A percentile compares a stretch with the other conserved stretches of the same genome.
phyloP scores from a whole-genome alignment of 164 flowering plant species.

The Chimonanthus salicifolius region DNA sequence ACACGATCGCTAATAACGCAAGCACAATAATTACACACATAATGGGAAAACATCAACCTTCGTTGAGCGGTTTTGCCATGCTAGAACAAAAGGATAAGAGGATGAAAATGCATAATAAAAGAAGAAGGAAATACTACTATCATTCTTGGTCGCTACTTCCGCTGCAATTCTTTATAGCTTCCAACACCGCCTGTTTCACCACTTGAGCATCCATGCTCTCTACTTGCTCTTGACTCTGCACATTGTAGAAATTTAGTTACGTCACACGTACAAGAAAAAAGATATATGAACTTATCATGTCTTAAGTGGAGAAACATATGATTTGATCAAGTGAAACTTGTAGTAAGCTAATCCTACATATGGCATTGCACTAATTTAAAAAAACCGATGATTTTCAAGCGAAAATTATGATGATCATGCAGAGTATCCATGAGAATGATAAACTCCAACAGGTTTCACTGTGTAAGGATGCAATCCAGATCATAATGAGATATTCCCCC shows the following conservation, averaged over 20 bases:
- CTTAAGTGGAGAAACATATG: not conserved
- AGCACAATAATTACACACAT: not conserved
- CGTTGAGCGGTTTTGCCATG: not conserved
- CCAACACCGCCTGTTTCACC: slow-evolving; percentile 52
- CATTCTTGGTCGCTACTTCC: slow-evolving; percentile 22
- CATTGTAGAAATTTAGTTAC: not conserved
- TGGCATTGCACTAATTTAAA: no score
- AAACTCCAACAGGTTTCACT: no score
- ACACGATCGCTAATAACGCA: not conserved
- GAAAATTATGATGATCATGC: no score
- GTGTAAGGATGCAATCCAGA: no score
- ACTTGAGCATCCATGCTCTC: slow-evolving; percentile 50
- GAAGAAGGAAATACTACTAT: not conserved
- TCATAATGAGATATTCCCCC: no score
- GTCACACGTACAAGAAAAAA: not conserved
- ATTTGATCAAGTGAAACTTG: no score
- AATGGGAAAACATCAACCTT: slow-evolving; percentile 1
- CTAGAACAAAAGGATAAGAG: not conserved
- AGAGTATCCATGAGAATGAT: no score
- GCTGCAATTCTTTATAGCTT: slow-evolving; percentile 56
- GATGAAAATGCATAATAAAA: not conserved
- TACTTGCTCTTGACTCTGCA: slow-evolving; percentile 27
- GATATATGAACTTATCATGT: not conserved
- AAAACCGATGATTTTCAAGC: no score
- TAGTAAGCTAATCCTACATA: no score